phyloP scores from a whole-genome alignment of 371 early-diverging fungal species.

The Massospora cicadina region DNA sequence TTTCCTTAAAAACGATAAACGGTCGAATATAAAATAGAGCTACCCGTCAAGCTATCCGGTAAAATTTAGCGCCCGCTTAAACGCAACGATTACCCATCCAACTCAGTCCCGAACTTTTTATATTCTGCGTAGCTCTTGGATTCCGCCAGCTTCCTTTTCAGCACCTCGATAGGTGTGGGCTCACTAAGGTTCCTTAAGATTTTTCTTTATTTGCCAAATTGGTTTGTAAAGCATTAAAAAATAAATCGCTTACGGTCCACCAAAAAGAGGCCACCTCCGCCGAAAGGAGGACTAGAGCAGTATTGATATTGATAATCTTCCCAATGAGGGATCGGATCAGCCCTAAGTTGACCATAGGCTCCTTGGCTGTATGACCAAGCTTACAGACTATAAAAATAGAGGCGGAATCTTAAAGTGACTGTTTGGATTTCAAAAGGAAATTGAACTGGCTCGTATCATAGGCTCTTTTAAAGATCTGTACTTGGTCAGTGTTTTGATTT shows the following conservation, averaged over 20 bases:
- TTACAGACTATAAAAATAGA: too few relatives aligned
- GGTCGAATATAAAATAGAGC: not conserved
- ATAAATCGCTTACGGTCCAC: not conserved
- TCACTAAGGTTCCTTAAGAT: not conserved
- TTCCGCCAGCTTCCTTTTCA: not conserved
- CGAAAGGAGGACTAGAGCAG: not conserved
- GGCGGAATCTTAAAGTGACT: too few relatives aligned
- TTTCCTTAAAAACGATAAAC: conserved; percentile 19
- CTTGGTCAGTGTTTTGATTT: too few relatives aligned
- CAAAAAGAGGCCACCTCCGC: not conserved
- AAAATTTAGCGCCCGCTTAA: too few relatives aligned
- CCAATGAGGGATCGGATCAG: not conserved
- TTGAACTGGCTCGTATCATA: too few relatives aligned
- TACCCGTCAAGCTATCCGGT: conserved; percentile 11
- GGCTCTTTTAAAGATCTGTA: too few relatives aligned
- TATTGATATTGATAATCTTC: not conserved
- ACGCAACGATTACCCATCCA: conserved; percentile 6
- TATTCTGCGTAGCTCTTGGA: conserved; percentile 3
- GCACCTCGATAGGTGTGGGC: conserved; percentile 1
- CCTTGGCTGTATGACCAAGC: too few relatives aligned
- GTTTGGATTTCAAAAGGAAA: too few relatives aligned
- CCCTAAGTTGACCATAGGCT: too few relatives aligned
- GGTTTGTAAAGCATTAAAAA: too few relatives aligned
- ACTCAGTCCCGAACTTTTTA: not conserved
- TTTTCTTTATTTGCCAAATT: not conserved